A percentile compares a stretch with the other conserved stretches of the same genome.
Evolutionary conservation across 805 yeast species (phyloP).

Genomic region (Yamadazyma tumulicola): DNA sequence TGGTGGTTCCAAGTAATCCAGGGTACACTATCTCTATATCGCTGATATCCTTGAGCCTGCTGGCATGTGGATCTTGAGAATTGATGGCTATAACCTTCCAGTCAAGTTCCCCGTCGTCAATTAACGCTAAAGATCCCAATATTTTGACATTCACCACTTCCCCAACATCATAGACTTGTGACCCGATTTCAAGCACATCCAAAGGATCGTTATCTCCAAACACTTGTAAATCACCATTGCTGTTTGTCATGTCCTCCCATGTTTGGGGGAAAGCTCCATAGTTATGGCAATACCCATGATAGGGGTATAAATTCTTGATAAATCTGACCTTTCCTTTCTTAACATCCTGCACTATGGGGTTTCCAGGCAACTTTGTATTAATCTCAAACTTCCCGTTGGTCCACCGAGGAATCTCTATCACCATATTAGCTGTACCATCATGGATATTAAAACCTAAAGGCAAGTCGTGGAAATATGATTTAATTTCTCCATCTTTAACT

Average conservation of each 20-base stretch:
- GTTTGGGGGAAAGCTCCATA: constrained; percentile 92
- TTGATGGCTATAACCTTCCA: constrained; percentile 93
- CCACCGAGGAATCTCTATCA: constrained; percentile 58
- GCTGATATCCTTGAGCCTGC: constrained; percentile 82
- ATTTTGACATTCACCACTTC: constrained; percentile 86
- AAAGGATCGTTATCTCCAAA: constrained; percentile 47
- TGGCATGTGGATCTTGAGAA: constrained; percentile 78
- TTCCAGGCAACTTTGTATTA: constrained; percentile 50
- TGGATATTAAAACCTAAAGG: constrained; percentile 50
- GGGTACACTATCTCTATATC: constrained; percentile 90
- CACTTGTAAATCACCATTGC: constrained; percentile 39
- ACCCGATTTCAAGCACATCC: constrained; percentile 84
- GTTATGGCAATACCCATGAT: constrained; percentile 80
- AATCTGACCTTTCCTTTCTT: constrained; percentile 74
- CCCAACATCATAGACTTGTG: constrained; percentile 61
- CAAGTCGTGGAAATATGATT: constrained; percentile 71
- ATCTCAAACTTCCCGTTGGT: constrained; percentile 82
- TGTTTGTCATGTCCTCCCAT: constrained; percentile 89
- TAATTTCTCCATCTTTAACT: constrained; percentile 41
- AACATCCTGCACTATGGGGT: constrained; percentile 79
- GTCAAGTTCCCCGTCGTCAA: constrained; percentile 89
- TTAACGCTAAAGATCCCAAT: constrained; percentile 88
- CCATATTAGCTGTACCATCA: constrained; percentile 41
- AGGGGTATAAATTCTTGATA: constrained; percentile 76
- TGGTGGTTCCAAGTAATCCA: constrained; percentile 87